Base-by-base conservation (phyloP, 805 yeast species). In the Metschnikowia aberdeeniae region DNA sequence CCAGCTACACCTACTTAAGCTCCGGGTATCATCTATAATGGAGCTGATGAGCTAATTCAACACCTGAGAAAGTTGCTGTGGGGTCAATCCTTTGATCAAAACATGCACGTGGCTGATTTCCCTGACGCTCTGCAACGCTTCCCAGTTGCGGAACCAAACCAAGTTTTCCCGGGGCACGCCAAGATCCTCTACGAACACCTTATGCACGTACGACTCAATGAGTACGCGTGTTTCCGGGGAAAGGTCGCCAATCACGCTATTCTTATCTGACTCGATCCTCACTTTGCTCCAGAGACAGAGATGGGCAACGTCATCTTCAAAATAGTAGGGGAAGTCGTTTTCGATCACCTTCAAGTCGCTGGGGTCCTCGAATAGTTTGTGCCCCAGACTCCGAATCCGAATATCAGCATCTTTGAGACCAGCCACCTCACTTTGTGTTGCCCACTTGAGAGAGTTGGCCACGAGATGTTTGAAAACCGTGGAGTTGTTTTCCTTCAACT, bases 101-200 rank as follows among this genome's bases (percentile, higher is more conserved):
- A 84, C 77, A 61, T 85, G 93, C n/a, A 84, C 65, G 58, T 85
- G 93, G 20, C 89, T 82, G 30, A 85, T 67, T 27, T 77, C 71
- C 51, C 69, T 74, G 5, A 86, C 82, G 58, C 89, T 82, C 59
- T 86, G 93, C 34, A 86, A 60, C 6, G 75, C 70, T 6, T 82
- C 76, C 78, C 86, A 84, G 58, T 86, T 86, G 52, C 84, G 74
- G 61, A 85, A 86, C 92, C 92, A 85, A 1, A 71, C 58, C 36
- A 76, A 54, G 33, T 76, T 63, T 4, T 71, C 66, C 24, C 67
- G 55, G 6, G 62, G 55, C 12, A 70, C 58, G 8, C 72, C 75
- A 33, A 78, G 63, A 28, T 66, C 64, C 26, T 69, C 61, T n/a
- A 72, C 64, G 46, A 84, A 76, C 4, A 83, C 81, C 40, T 63